Base-by-base conservation (phyloP, 306 rosid species). In the Morella rubra region DNA sequence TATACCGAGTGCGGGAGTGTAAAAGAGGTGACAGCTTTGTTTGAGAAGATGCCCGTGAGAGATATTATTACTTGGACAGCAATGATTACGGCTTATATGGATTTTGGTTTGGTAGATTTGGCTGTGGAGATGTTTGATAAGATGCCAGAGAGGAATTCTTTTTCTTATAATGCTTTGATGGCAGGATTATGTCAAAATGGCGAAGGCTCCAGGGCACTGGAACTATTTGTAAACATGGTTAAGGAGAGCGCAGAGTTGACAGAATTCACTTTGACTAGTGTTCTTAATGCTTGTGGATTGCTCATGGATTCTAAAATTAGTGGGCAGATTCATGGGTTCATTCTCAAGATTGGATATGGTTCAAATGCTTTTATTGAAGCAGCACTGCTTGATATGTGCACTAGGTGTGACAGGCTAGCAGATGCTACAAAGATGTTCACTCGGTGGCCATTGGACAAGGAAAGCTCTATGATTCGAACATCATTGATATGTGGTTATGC, bases 311-410 rank as follows among this genome's bases (percentile, higher is more conserved):
- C 73, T 52, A 58, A 24, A 79, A 66, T 85, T 56, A 76, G 93
- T 74, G 84, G 84, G 85, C 97, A 94, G 78, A 80, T 89, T 84
- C 96, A 91, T 79, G 94, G 91, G 51, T 90, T 94, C 77, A 64
- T 75, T 18, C 64, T 89, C 64, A 91, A 94, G 85, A 89, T 86
- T 77, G 94, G 89, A 65, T 85, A 83, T 73, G 84, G 86, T 52
- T 86, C 89, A 52, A 93, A 94, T 86, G 81, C 54, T 52, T 84
- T 77, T 70, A 79, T 91, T 60, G 93, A 90, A 71, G 79, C 89
- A 8, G 90, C 97, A 0, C 83, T 94, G 87, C 85, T 94, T 71
- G 96, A 94, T 75, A 89, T 90, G 97, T 90, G 82, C 71, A 90
- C 93, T 8, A 93, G 85, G 87, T 90, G 93, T 75, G 89, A 80